Conservation (phyloP, 2,329 filamentous ascomycete genomes). For the Fusarium paranaense region DNA sequence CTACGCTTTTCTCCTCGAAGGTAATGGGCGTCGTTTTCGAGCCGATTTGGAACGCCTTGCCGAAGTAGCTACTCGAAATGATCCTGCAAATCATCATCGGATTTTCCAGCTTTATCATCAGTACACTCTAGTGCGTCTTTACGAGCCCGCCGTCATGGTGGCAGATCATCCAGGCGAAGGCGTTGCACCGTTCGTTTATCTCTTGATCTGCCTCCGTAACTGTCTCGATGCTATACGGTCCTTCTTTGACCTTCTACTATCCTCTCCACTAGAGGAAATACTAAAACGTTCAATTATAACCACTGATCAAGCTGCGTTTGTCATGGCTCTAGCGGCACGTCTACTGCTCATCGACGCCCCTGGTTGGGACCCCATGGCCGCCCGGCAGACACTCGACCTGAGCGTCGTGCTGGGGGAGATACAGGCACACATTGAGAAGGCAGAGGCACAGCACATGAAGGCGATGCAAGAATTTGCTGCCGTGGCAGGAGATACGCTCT, state of each 20-base stretch:
- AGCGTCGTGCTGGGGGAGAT: constrained; percentile 24
- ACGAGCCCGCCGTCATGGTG: constrained; percentile 54
- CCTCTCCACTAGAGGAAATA: constrained; percentile 42
- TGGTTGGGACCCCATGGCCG: constrained; percentile 40
- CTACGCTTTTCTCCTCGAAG: constrained; percentile 49
- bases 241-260: constrained; percentile 49
- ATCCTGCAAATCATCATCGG: constrained; percentile 1
- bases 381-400: constrained; percentile 34
- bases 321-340: constrained; percentile 37
- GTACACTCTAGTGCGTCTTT: constrained; percentile 52
- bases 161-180: constrained; percentile 41
- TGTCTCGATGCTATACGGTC: constrained; percentile 50
- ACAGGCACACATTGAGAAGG: constrained; percentile 14
- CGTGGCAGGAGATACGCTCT: constrained; percentile 14
- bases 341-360: constrained; percentile 39
- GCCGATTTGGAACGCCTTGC: constrained; percentile 49
- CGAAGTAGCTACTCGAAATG: constrained; percentile 39
- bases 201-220: constrained; percentile 49
- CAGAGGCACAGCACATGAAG: constrained; percentile 11
- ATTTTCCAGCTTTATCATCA: constrained; percentile 48
- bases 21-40: constrained; percentile 48
- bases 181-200: constrained; percentile 43
- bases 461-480: constrained; percentile 20
- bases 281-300: constrained; percentile 36
- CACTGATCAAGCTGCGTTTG: constrained; percentile 34